A percentile compares a stretch with the other conserved stretches of the same genome.
phyloP scores from a whole-genome alignment of 2,329 filamentous ascomycete genomes.

The Aspergillus nomiae region DNA sequence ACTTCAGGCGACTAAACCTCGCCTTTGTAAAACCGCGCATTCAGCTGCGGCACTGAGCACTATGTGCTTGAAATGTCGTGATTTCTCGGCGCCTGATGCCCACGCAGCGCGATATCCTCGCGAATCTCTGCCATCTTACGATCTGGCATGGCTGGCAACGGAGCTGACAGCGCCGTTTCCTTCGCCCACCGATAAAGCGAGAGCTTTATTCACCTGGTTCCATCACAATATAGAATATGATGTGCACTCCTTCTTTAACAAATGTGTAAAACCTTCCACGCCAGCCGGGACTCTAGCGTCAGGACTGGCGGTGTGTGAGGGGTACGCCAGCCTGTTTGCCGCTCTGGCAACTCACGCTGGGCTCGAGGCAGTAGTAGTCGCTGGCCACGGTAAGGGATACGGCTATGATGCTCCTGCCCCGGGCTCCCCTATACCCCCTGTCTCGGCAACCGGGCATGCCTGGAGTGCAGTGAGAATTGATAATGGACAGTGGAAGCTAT shows the following conservation, averaged over 20 bases:
- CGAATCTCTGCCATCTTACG: conserved; percentile 67
- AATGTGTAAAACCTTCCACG: conserved; percentile 65
- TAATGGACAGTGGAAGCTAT: conserved; percentile 82
- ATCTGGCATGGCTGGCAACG: conserved; percentile 73
- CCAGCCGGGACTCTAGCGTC: conserved; percentile 72
- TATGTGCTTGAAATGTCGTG: conserved; percentile 78
- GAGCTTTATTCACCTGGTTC: conserved; percentile 91
- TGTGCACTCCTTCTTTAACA: conserved; percentile 73
- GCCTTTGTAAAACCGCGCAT: conserved; percentile 24
- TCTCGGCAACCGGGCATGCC: conserved; percentile 67
- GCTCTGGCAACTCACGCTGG: conserved; percentile 78
- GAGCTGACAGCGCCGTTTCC: conserved; percentile 77
- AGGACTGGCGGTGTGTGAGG: conserved; percentile 86
- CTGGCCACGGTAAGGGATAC: conserved; percentile 84
- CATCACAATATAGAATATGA: conserved; percentile 94
- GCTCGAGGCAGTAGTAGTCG: conserved; percentile 72
- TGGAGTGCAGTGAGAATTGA: conserved; percentile 95
- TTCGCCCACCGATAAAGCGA: conserved; percentile 85
- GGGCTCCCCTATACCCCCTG: conserved; percentile 67
- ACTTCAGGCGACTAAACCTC: conserved; percentile 56
- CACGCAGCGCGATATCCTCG: conserved; percentile 78
- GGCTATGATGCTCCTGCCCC: conserved; percentile 66
- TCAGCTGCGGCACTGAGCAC: conserved; percentile 22
- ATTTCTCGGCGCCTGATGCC: conserved; percentile 79
- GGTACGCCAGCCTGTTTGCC: conserved; percentile 82